These are phyloP conservation scores for Cladosporium sp. DNA, from an alignment of 2,329 filamentous ascomycete genomes.

Conservation along the genomic window DNA sequence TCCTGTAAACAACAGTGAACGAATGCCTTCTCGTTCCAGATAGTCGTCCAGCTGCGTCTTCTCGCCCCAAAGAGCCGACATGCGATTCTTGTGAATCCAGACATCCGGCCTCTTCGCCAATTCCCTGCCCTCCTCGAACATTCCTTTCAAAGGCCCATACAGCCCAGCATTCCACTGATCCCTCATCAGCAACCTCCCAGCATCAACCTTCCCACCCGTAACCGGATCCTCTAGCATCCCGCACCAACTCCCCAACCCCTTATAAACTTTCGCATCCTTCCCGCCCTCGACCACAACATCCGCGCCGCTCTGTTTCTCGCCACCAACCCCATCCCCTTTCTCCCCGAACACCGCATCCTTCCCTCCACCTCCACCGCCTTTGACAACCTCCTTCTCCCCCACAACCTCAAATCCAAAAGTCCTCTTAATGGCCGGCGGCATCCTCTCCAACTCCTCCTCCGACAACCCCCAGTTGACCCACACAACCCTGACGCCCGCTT, in stretches of 20 bases:
- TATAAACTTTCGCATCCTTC: constrained; percentile 24
- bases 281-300: constrained; percentile 15
- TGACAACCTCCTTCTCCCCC: constrained; percentile 11
- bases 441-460: constrained; percentile 42
- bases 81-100: constrained; percentile 51
- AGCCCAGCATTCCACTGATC: constrained; percentile 53
- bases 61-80: constrained; percentile 51
- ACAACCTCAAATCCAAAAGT: constrained; percentile 41
- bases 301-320: too few species aligned
- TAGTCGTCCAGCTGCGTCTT: constrained; percentile 39
- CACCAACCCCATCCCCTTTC: constrained; percentile 5
- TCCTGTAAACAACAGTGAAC: constrained; percentile 51
- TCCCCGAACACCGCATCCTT: constrained; percentile 4
- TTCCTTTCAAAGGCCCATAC: constrained; percentile 40
- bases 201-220: constrained; percentile 38
- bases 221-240: constrained; percentile 24
- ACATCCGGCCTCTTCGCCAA: constrained; percentile 37
- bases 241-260: constrained; percentile 28
- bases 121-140: constrained; percentile 29
- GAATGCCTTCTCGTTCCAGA: constrained; percentile 36
- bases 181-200: constrained; percentile 45
- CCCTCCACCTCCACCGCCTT: constrained; percentile 13
- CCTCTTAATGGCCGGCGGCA: constrained; percentile 46
- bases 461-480: constrained; percentile 56
- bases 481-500: constrained; percentile 45